Conservation (phyloP, 73 alveolate genomes). For the Paramecium pentaurelia region DNA sequence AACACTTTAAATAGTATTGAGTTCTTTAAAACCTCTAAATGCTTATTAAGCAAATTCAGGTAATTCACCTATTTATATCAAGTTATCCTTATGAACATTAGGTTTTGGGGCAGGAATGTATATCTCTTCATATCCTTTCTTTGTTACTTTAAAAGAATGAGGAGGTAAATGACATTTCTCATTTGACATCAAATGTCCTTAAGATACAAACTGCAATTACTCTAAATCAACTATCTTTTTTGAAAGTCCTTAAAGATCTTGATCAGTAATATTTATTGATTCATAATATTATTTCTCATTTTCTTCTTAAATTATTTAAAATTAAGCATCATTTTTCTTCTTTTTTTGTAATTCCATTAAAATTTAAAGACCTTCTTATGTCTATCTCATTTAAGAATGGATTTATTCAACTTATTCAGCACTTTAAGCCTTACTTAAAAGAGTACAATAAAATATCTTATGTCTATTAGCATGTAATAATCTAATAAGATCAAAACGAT, state of each 20-base stretch:
- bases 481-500: conserved; percentile 57
- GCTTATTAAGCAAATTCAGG: conserved; percentile 93
- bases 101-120: conserved; percentile 83
- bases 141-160: conserved; percentile 75
- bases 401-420: conserved; percentile 61
- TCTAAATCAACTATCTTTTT: conserved; percentile 83
- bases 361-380: conserved; percentile 66
- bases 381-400: conserved; percentile 48
- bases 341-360: conserved; percentile 30
- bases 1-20: conserved; percentile 75
- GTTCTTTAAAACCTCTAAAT: conserved; percentile 79
- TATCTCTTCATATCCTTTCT: conserved; percentile 95
- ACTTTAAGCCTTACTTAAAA: conserved; percentile 58
- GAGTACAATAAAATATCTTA: conserved; percentile 64
- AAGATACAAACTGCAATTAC: conserved; percentile 69
- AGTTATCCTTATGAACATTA: conserved; percentile 61
- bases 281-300: conserved; percentile 33
- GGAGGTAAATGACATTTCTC: conserved; percentile 82
- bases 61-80: conserved; percentile 71
- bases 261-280: conserved; percentile 50
- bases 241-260: not conserved
- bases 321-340: conserved; percentile 38
- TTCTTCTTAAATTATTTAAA: not conserved
- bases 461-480: conserved; percentile 58
- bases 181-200: conserved; percentile 83